Conservation (phyloP, 148 eudicot species). For the Pouteria glomerata region DNA sequence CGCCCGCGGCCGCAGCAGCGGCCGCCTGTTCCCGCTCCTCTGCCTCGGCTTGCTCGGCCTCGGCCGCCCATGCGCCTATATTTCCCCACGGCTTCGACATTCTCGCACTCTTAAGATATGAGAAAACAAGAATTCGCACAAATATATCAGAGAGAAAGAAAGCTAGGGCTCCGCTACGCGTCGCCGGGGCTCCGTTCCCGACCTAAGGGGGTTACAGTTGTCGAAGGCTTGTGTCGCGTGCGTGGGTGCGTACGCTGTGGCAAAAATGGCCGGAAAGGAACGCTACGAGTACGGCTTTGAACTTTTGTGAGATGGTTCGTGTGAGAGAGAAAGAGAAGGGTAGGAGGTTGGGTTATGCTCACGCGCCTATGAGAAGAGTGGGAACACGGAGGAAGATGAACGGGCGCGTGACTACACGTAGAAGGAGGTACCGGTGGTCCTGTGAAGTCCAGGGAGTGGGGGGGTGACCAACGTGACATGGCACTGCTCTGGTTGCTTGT, state of each 20-base stretch:
- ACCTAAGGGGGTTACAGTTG: background rate
- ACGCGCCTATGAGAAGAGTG: no score
- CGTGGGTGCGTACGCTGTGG: background rate
- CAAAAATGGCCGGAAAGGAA: no score
- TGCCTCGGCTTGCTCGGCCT: constrained; percentile 64
- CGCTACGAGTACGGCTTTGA: no score
- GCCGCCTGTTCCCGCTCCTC: constrained; percentile 41
- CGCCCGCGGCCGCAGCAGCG: constrained; percentile 16
- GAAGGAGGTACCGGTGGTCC: no score
- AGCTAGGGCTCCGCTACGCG: constrained; percentile 2
- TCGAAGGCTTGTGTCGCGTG: background rate
- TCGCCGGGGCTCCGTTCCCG: constrained; percentile 3
- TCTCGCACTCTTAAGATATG: background rate
- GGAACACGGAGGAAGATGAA: no score
- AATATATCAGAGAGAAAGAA: background rate
- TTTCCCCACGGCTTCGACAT: constrained; percentile 71
- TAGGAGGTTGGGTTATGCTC: no score
- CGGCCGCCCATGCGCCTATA: constrained; percentile 85
- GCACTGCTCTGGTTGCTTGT: no score
- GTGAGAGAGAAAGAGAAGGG: no score
- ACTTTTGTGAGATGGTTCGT: no score
- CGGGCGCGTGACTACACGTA: no score
- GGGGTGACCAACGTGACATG: no score
- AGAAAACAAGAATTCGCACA: background rate
- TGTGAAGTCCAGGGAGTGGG: no score